Base-by-base conservation (phyloP, 148 eudicot species). In the Spergularia bocconei region DNA sequence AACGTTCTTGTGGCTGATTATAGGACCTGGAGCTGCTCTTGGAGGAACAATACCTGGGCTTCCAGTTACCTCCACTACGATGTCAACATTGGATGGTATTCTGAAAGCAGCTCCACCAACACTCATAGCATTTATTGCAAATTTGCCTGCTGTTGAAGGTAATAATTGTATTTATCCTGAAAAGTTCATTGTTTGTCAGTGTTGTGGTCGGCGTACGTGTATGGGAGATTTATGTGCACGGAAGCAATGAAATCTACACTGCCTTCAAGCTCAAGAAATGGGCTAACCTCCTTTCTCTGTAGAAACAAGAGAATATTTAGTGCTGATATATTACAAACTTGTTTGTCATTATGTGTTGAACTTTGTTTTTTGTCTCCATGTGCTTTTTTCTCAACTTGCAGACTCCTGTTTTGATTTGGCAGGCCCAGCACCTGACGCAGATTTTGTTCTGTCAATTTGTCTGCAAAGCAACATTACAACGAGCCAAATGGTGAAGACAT, bases 361-460 rank as follows among this genome's bases (percentile, higher is more conserved):
- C 13, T 20, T 21, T 36, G 19, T 19, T 57, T 53, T 36, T 39
- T 57, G 44, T 48, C 53, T 56, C 38, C 50, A 19, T 58, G 20
- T 50, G 25, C 9, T 38, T n/a, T 75, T 5, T 29, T 29, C 36
- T 55, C 81, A 11, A 56, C 2, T 52, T 12, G 38, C 16, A 33
- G 63, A 61, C 41, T 60, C 33, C 63, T 6, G 33, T 50, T 66
- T 41, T 39, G 7, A 52, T 71, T 61, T 88, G 72, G 67, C 84
- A 94, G 99, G 99, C 82, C 99, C 97, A 44, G 79, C 82, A 7
- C 97, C 99, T 15, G 97, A 92, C 79, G 90, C 88, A 69, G 97
- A 95, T 88, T 89, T 90, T 84, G 97, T 95, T 53, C 57, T 95
- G 71, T 90, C 96, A 66, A 82, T 92, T 72, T 95, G 93, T 70